Conservation (phyloP, 2,329 filamentous ascomycete genomes). For the Claviceps sp. region DNA sequence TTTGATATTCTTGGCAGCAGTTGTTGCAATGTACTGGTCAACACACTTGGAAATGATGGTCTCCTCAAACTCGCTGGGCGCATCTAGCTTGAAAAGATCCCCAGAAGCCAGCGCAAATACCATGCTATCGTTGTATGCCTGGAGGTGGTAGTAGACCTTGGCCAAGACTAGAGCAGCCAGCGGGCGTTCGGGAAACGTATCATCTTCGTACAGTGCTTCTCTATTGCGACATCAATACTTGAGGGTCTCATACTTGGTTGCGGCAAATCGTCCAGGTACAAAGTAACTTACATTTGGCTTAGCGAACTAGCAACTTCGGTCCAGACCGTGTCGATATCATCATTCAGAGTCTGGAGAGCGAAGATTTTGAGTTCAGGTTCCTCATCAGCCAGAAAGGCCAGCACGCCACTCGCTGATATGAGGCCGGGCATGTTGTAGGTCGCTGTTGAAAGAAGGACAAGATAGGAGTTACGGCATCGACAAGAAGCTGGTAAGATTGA, state of each 20-base stretch:
- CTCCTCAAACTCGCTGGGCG: conserved; percentile 90
- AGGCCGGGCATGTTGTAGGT: conserved; percentile 65
- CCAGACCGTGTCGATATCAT: conserved; percentile 94
- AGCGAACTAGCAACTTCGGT: conserved; percentile 89
- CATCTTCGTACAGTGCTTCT: conserved; percentile 95
- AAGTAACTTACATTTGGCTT: conserved; percentile 64
- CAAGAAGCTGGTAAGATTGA: neutral
- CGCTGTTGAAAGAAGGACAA: conserved; percentile 2
- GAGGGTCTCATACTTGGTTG: neutral
- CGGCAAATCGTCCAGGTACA: neutral
- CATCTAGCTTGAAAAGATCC: conserved; percentile 85
- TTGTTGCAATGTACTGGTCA: conserved; percentile 86
- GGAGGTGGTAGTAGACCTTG: conserved; percentile 97
- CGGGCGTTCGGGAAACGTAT: conserved; percentile 83
- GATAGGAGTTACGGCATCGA: neutral
- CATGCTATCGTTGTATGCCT: conserved; percentile 99
- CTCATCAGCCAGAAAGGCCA: conserved; percentile 90
- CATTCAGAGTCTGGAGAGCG: conserved; percentile 86
- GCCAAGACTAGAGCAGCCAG: conserved; percentile 88
- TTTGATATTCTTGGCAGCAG: conserved; percentile 35
- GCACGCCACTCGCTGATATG: conserved; percentile 83
- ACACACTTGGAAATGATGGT: conserved; percentile 98
- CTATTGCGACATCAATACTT: conserved; percentile 30
- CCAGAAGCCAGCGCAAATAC: conserved; percentile 90
- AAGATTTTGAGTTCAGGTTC: conserved; percentile 91